phyloP scores from a whole-genome alignment of 371 early-diverging fungal species.

The Mortierella sp. region DNA sequence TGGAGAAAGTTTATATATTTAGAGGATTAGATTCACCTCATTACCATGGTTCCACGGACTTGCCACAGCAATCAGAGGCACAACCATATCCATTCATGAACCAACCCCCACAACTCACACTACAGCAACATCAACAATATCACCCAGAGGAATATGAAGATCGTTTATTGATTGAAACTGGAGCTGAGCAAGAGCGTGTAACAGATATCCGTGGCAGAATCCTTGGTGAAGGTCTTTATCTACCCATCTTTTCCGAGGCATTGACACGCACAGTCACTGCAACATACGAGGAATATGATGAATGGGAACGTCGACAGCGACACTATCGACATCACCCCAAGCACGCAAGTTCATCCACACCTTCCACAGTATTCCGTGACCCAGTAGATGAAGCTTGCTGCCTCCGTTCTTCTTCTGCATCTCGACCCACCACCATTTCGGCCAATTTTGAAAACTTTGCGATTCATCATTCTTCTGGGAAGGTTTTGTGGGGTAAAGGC shows the following conservation, averaged over 20 bases:
- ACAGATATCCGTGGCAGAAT: constrained; percentile 32
- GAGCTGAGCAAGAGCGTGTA: constrained; percentile 25
- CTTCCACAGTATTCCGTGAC: not conserved
- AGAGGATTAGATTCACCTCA: constrained; percentile 28
- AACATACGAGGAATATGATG: constrained; percentile 46
- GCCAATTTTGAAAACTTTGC: constrained; percentile 39
- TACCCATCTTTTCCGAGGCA: constrained; percentile 49
- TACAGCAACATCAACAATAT: not conserved
- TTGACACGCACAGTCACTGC: constrained; percentile 30
- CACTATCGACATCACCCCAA: constrained; percentile 10
- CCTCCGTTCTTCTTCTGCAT: constrained; percentile 6
- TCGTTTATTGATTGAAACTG: constrained; percentile 31
- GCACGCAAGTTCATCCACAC: not conserved
- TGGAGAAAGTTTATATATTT: constrained; percentile 41
- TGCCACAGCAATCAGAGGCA: not conserved
- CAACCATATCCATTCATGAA: not conserved
- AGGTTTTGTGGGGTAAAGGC: constrained; percentile 30
- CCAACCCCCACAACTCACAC: not conserved
- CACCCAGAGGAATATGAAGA: not conserved
- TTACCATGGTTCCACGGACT: not conserved
- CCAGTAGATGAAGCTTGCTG: not conserved
- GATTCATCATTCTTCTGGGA: constrained; percentile 41
- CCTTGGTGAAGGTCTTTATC: constrained; percentile 32
- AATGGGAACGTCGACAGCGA: constrained; percentile 33
- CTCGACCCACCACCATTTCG: constrained; percentile 31